Evolutionary conservation across 1,284 basidiomycete species (phyloP).

Genomic region (Ganoderma sinense): DNA sequence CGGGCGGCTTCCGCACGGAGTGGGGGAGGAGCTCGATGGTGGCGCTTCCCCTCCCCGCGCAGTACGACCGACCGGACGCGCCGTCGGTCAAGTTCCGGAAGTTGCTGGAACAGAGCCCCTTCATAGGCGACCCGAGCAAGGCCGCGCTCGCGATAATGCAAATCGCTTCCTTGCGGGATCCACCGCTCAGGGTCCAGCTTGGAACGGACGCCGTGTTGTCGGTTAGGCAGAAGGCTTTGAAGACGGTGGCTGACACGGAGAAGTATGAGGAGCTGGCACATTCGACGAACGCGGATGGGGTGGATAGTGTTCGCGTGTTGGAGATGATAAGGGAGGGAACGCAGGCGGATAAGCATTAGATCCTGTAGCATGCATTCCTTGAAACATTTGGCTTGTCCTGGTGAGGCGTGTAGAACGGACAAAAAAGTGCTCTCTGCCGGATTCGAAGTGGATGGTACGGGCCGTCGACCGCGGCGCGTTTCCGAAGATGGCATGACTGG

Average conservation of each 20-base stretch:
- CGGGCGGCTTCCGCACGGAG: constrained; percentile 26
- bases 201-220: constrained; percentile 42
- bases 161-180: constrained; percentile 33
- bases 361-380: neutral
- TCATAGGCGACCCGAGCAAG: constrained; percentile 15
- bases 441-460: neutral
- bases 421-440: neutral
- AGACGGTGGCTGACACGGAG: constrained; percentile 30
- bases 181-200: constrained; percentile 44
- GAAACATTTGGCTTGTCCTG: neutral
- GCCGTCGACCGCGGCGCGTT: neutral
- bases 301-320: constrained; percentile 21
- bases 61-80: constrained; percentile 12
- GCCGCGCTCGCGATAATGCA: constrained; percentile 27
- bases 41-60: constrained; percentile 1
- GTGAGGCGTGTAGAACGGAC: neutral
- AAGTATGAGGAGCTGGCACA: constrained; percentile 21
- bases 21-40: constrained; percentile 10
- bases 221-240: constrained; percentile 38
- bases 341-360: neutral
- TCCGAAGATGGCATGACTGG: neutral
- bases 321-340: constrained; percentile 7
- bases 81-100: constrained; percentile 7
- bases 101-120: neutral
- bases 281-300: constrained; percentile 27